These are phyloP conservation scores for Lipomyces spencermartinsiae DNA, from an alignment of 805 yeast species.

Conservation along the genomic window DNA sequence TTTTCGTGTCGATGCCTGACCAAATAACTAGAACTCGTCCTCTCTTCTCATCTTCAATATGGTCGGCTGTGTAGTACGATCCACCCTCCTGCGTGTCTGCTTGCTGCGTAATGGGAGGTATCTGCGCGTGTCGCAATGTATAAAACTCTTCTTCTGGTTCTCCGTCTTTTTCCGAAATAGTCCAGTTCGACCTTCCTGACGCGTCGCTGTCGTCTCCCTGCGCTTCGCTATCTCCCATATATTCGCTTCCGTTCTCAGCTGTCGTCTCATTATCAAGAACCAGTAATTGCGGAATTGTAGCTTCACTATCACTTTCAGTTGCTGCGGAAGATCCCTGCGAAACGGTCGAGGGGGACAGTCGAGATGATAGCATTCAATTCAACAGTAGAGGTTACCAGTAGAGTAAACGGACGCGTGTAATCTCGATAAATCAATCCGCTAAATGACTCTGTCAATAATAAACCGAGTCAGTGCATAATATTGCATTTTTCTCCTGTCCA, in stretches of 20 bases:
- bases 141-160: neutral
- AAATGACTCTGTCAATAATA: neutral
- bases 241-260: neutral
- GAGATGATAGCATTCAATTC: neutral
- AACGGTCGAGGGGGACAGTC: neutral
- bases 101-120: neutral
- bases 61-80: constrained; percentile 10
- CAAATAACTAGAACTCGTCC: constrained; percentile 17
- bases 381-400: neutral
- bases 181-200: neutral
- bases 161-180: neutral
- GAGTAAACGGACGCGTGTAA: neutral
- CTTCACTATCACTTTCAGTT: neutral
- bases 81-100: neutral
- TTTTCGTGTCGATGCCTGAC: constrained; percentile 18
- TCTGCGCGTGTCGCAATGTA: neutral
- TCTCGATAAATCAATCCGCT: neutral
- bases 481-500: too few species aligned
- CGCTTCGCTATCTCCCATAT: neutral
- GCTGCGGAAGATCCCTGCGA: neutral
- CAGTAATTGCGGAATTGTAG: neutral
- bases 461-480: neutral
- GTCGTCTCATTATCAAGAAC: neutral
- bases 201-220: constrained; percentile 11
- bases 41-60: constrained; percentile 14